Percentiles rank a stretch among this genome's conserved stretches.
Conservation (phyloP, 306 rosid genomes). For the Malus orientalis region DNA sequence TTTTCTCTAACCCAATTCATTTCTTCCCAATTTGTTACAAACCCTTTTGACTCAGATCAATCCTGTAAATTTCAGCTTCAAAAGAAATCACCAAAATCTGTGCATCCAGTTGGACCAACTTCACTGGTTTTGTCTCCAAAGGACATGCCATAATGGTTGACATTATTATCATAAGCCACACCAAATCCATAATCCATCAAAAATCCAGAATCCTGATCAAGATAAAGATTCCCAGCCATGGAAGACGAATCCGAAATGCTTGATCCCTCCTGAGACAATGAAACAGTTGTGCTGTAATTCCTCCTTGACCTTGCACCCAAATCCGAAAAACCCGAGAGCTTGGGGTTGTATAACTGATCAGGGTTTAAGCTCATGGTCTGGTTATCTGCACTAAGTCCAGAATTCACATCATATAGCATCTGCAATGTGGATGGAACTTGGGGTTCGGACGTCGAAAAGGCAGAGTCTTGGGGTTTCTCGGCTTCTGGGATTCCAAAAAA, state of each 20-base stretch:
- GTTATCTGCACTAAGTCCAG: conserved; percentile 6
- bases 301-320: conserved; percentile 28
- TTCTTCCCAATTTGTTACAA: background rate
- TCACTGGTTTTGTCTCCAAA: conserved; percentile 30
- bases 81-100: conserved; percentile 39
- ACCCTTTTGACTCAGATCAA: conserved; percentile 5
- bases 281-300: background rate
- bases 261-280: conserved; percentile 43
- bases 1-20: background rate
- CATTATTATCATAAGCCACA: conserved; percentile 25
- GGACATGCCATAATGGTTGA: conserved; percentile 12
- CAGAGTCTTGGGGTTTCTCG: conserved; percentile 14
- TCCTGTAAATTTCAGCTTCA: conserved; percentile 25
- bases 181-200: conserved; percentile 47
- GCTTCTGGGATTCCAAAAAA: conserved; percentile 16
- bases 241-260: conserved; percentile 35
- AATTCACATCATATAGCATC: conserved; percentile 1
- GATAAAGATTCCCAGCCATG: conserved; percentile 18
- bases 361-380: conserved; percentile 11
- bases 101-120: conserved; percentile 20
- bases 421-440: conserved; percentile 12
- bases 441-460: conserved; percentile 10
- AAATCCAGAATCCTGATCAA: conserved; percentile 19
- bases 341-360: conserved; percentile 4
- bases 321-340: conserved; percentile 17